phyloP scores from a whole-genome alignment of 2,329 filamentous ascomycete species.

The Alternaria conjuncta region DNA sequence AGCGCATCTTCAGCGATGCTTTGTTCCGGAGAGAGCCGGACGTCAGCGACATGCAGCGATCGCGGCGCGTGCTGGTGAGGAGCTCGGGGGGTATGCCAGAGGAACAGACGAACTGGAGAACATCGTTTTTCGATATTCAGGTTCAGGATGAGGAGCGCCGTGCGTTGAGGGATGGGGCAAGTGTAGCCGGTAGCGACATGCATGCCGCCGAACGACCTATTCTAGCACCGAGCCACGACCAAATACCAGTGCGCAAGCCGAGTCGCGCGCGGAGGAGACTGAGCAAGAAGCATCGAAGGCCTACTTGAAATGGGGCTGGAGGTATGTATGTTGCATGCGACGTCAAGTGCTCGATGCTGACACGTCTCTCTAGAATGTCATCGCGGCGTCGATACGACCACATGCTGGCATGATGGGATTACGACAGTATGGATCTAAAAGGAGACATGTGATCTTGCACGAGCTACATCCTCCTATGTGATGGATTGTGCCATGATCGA shows the following conservation, averaged over 20 bases:
- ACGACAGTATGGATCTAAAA: not conserved
- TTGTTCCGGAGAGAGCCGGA: slow-evolving; percentile 25
- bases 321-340: not conserved
- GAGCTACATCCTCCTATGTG: too few relatives aligned
- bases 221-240: slow-evolving; percentile 20
- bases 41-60: slow-evolving; percentile 23
- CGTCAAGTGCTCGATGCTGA: not conserved
- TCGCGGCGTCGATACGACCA: not conserved
- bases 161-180: slow-evolving; percentile 21
- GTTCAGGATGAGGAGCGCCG: slow-evolving; percentile 12
- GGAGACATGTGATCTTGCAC: not conserved
- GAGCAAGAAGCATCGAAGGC: slow-evolving; percentile 30
- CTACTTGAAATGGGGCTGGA: slow-evolving; percentile 4
- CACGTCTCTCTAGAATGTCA: not conserved
- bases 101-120: slow-evolving; percentile 15
- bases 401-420: not conserved
- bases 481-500: too few relatives aligned
- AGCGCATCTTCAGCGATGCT: slow-evolving; percentile 29
- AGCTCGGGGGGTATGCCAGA: slow-evolving; percentile 12
- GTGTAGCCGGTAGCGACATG: slow-evolving; percentile 25
- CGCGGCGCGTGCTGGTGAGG: slow-evolving; percentile 30
- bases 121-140: slow-evolving; percentile 17
- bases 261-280: slow-evolving; percentile 17
- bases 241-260: slow-evolving; percentile 7
- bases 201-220: slow-evolving; percentile 22